Percentiles rank a stretch among this genome's conserved stretches.
Conservation (phyloP, 1,139 yeast genomes). For the Petasospora rhodanensis region DNA sequence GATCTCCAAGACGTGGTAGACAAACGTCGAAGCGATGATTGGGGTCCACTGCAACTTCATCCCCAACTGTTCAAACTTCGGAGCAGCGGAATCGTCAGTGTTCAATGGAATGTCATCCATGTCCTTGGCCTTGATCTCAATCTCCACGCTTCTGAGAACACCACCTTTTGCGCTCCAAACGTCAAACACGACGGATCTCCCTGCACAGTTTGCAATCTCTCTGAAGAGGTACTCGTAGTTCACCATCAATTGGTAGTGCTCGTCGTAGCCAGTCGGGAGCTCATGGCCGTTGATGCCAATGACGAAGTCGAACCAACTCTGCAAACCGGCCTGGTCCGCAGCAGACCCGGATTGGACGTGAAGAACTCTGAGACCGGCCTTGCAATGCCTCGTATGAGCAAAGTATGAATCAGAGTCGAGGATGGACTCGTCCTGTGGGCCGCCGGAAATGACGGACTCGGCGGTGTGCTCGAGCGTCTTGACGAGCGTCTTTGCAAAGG, state of each 20-base stretch:
- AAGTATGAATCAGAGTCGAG: constrained; percentile 47
- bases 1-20: constrained; percentile 81
- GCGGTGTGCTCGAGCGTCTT: constrained; percentile 62
- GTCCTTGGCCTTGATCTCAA: constrained; percentile 36
- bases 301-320: constrained; percentile 84
- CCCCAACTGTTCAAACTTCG: constrained; percentile 45
- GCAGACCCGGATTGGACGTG: constrained; percentile 41
- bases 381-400: constrained; percentile 37
- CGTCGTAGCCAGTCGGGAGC: constrained; percentile 45
- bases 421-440: constrained; percentile 26
- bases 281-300: constrained; percentile 75
- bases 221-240: constrained; percentile 30
- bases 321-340: constrained; percentile 50
- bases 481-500: constrained; percentile 82
- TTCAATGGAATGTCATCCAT: constrained; percentile 31
- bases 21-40: constrained; percentile 68
- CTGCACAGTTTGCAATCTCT: constrained; percentile 29
- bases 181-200: constrained; percentile 46
- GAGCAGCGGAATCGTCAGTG: constrained; percentile 6
- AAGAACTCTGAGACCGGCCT: constrained; percentile 53
- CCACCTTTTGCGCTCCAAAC: constrained; percentile 95
- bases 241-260: constrained; percentile 33
- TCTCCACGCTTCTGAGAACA: constrained; percentile 43
- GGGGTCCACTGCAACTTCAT: constrained; percentile 75
- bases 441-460: constrained; percentile 29